Base-by-base conservation (phyloP, 2,329 filamentous ascomycete genomes). In the Colletotrichum australisinense region DNA sequence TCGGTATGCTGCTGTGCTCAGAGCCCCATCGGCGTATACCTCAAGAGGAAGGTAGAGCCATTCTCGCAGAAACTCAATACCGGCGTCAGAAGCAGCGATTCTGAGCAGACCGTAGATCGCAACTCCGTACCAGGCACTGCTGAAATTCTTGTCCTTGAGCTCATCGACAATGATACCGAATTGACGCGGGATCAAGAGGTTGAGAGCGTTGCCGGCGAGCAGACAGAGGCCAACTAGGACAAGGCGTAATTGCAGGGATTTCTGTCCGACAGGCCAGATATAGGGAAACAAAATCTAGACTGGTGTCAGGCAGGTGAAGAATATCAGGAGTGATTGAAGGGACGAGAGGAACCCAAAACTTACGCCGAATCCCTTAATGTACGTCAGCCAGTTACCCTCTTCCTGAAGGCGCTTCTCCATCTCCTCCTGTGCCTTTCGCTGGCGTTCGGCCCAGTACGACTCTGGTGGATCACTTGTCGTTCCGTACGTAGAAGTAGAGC, bases 121-220 rank as follows among this genome's bases (percentile, higher is more conserved):
- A 2, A 90, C 87, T 28, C 89, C 86, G 4, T 84, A 75, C 89
- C 89, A 90, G 1, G 87, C 85, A 65, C 84, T 57, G 26, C 32
- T 74, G 58, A 74, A 74, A 26, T 74, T 69, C 14, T 49, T 58
- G 16, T 74, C 72, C 26, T 74, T 87, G 26, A 97, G 84, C 73
- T 89, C 89, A 78, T 97, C 91, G 75, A 94, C 92, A 75, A 97
- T 91, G 71, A 94, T 90, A 75, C 94, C 95, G 38, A 96, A 90
- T 79, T 97, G 94, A 24, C 93, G 89, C n/a, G 95, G 95, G 38
- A 95, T 90, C 55, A 97, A 84, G 16, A 97, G 85, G 77, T 95
- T 94, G 63, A 97, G 85, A 5, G 89, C 89, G 75, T 95, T 94
- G 68, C 92, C 89, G 64, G 87, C 84, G n/a, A 95, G 80, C 26